Evolutionary conservation across 768 basidiomycete genomes (phyloP).

Genomic region (Mrakia hoshinonis): DNA sequence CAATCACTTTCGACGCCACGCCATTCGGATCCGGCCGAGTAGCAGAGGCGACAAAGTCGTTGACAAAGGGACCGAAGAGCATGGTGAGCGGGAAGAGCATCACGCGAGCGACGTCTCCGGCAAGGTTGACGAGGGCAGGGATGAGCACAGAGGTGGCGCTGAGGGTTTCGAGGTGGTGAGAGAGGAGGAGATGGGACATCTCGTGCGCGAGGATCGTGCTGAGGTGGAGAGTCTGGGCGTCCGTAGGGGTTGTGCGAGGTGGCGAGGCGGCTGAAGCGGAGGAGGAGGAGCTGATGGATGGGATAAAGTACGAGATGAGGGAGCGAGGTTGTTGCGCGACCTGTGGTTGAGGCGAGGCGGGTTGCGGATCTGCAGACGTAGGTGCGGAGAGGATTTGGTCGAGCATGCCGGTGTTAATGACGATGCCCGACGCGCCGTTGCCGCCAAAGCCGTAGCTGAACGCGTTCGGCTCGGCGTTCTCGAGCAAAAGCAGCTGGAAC

Average conservation of each 20-base stretch:
- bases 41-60: constrained; percentile 78
- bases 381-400: constrained; percentile 62
- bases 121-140: constrained; percentile 67
- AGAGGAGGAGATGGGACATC: constrained; percentile 78
- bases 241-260: constrained; percentile 47
- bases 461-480: constrained; percentile 75
- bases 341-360: constrained; percentile 39
- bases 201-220: constrained; percentile 90
- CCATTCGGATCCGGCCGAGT: constrained; percentile 53
- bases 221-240: constrained; percentile 75
- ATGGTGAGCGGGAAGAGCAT: constrained; percentile 67
- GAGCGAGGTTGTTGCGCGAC: constrained; percentile 25
- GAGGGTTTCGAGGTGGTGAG: constrained; percentile 86
- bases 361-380: constrained; percentile 49
- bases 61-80: constrained; percentile 78
- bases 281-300: background rate
- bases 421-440: constrained; percentile 82
- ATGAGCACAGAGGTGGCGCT: constrained; percentile 73
- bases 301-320: constrained; percentile 16
- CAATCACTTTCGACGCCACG: constrained; percentile 42
- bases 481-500: constrained; percentile 81
- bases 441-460: constrained; percentile 89
- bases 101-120: constrained; percentile 65
- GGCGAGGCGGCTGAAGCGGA: background rate
- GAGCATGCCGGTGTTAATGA: constrained; percentile 87